Evolutionary conservation across 176 grass and related monocot species (phyloP), one percentile per base, ranked within the genome.

Genomic region (Secale cereale): DNA sequence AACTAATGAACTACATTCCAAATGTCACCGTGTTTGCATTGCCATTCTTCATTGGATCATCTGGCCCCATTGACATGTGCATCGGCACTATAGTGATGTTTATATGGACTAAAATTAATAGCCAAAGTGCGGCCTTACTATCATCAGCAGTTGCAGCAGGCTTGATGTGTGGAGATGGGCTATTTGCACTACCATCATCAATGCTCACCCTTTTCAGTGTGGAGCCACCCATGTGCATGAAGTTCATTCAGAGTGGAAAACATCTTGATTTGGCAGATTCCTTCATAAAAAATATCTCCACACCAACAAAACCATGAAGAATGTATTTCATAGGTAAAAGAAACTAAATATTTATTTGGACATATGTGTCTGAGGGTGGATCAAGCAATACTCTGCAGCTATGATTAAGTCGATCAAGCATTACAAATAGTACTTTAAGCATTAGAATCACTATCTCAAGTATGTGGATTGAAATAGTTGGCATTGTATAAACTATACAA

Each of bases 151-250:
- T 91, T 37, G 85, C 89, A 19, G 85, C 85, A 14, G 85, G 89
- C 22, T 60, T 91, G 23, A 74, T 87, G 8, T 69, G 85, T 15
- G 89, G 85, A 15, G 89, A 87, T 20, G 89, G 89, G 25, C 40
- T 91, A 25, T 91, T 63, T 13, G 30, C 62, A 31, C 32, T 91
- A 7, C 85, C 89, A 19, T 11, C 52, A 22, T 4, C 82, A 14
- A 0, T 81, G 19, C 43, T 91, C 16, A 74, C 59, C n/a, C 15
- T 91, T 22, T 81, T 59, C 8, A 72, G 76, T 16, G 54, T 91
- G 27, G 2, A 73, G 0, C 86, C 89, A 73, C 89, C 86, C 13
- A 91, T 91, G 16, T 91, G 89, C 82, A 88, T 91, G 86, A 88
- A 77, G 72, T 91, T 91, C 59, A 65, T 91, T 35, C 19, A 78